Base-by-base conservation (phyloP, 768 basidiomycete genomes). In the Calocera cornea region DNA sequence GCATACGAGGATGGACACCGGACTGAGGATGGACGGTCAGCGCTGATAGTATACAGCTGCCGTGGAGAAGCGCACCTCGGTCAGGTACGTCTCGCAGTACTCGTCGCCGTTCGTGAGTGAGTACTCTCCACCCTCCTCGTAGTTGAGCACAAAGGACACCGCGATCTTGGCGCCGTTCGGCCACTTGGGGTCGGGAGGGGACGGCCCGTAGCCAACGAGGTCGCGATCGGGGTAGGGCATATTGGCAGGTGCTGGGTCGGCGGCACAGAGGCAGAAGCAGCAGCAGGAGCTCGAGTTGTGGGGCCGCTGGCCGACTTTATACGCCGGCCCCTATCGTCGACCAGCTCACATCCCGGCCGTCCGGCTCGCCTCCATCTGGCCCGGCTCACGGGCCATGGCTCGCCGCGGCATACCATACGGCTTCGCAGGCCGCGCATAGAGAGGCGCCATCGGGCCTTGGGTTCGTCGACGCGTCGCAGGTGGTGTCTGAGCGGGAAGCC, bases 131-230 rank as follows among this genome's bases (percentile, higher is more conserved):
- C 67, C 67, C 11, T 34, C 24, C 16, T 65, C 41, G 34, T 66
- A 66, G 34, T 68, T 40, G 41, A 70, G 50, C 27, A 71, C 67
- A 40, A 70, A 72, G 60, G 70, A 71, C 17, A 73, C 69, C 34
- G 71, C 72, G 64, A 74, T 72, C 64, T 73, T 72, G 10, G 70
- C 70, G 0, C 70, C 68, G 2, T 68, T 69, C 1, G 74, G 74
- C 74, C 72, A 73, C 36, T 72, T 69, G 22, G 70, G 68, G 64
- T 72, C 68, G 0, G 73, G 74, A 17, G 65, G 68, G 34, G 71
- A 67, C 16, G 68, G 68, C 3, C 74, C 74, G 41, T 74, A 74
- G 33, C 74, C 74, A 27, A 68, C 65, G 64, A 70, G 63, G 33
- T 70, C 69, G 34, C 69, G 54, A 16, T 60, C 54, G 54, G 54